Percentiles rank a stretch among this genome's conserved stretches.
phyloP scores from a whole-genome alignment of 306 rosid genomes.

The Hippophae tibetana region DNA sequence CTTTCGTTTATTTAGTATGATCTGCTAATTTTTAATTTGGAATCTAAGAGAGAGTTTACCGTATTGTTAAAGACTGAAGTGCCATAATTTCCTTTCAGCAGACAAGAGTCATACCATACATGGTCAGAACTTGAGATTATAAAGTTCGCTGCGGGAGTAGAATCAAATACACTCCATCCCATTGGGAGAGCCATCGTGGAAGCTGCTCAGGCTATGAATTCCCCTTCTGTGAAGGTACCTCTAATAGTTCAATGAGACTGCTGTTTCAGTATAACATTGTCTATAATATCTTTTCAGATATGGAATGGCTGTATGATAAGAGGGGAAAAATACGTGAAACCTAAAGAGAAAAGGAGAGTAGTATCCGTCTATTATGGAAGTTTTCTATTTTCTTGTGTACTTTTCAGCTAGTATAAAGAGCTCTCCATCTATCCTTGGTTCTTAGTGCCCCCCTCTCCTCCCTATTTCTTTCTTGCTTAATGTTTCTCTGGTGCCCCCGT shows the following conservation, averaged over 20 bases:
- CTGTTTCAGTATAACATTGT: not conserved
- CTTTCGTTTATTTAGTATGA: not conserved
- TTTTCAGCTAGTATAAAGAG: no score
- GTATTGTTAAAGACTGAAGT: no score
- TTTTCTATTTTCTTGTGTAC: no score
- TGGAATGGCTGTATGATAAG: not conserved
- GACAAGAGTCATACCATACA: conserved; percentile 32
- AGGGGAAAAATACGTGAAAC: no score
- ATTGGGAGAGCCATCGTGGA: conserved; percentile 88
- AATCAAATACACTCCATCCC: conserved; percentile 86
- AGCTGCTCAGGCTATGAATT: conserved; percentile 59
- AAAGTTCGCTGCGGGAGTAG: conserved; percentile 84
- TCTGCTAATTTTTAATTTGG: not conserved
- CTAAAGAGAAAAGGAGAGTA: no score
- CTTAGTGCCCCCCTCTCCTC: no score
- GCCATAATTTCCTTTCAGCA: conserved; percentile 18
- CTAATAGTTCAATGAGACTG: conserved; percentile 1
- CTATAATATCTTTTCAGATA: not conserved
- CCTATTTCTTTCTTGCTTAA: no score
- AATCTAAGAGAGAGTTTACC: no score
- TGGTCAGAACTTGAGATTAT: conserved; percentile 72
- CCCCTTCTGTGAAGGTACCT: conserved; percentile 52
- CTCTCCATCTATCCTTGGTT: no score
- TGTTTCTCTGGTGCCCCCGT: no score
- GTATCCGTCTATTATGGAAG: no score